Evolutionary conservation across 345 rosid species (phyloP).

Genomic region (Citrus inodora): DNA sequence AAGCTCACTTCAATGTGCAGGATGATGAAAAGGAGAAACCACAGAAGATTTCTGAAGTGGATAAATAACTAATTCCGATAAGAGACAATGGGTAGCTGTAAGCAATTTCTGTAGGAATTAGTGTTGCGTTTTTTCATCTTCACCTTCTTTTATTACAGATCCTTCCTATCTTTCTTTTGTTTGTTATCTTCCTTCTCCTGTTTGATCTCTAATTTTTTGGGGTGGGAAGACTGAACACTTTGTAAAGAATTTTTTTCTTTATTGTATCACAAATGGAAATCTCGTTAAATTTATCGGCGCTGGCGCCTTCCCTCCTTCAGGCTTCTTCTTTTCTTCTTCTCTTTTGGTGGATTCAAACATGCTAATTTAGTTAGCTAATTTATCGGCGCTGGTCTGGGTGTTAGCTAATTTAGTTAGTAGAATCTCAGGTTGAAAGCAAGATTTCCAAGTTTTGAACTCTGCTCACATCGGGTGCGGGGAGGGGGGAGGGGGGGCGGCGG

Average conservation of each 20-base stretch:
- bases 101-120: neutral
- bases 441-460: too few species aligned
- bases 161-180: neutral
- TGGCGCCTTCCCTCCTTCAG: neutral
- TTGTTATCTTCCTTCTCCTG: neutral
- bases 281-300: neutral
- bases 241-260: neutral
- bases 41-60: conserved; percentile 4
- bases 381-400: too few species aligned
- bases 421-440: too few species aligned
- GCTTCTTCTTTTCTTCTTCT: neutral
- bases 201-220: neutral
- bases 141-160: neutral
- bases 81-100: neutral
- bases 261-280: neutral
- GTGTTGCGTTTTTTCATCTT: neutral
- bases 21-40: conserved; percentile 45
- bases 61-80: neutral
- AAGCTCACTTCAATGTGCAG: conserved; percentile 21
- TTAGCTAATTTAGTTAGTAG: too few species aligned
- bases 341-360: too few species aligned
- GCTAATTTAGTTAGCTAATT: too few species aligned
- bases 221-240: neutral
- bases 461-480: too few species aligned
- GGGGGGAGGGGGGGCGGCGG: too few species aligned